These are phyloP conservation scores for Fusarium ramigenum DNA, from an alignment of 2,329 filamentous ascomycete species.

Conservation along the genomic window DNA sequence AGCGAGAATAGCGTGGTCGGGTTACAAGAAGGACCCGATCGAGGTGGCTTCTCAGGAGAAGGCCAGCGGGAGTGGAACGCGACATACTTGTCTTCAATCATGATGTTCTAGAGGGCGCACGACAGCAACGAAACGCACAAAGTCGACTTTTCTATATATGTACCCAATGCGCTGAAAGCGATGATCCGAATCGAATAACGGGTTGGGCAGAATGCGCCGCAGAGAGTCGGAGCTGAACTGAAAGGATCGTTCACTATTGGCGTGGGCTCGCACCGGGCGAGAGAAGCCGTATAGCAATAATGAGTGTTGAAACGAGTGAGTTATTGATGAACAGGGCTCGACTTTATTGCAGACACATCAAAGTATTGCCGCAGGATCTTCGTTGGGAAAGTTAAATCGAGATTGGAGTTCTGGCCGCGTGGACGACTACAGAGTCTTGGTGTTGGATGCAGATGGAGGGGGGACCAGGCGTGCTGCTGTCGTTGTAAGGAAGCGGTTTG, in stretches of 20 bases:
- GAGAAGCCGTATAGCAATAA: slow-evolving; percentile 25
- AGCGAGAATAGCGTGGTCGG: background rate
- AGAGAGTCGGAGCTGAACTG: background rate
- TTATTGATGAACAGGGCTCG: background rate
- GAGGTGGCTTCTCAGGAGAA: slow-evolving; percentile 7
- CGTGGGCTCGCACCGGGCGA: slow-evolving; percentile 42
- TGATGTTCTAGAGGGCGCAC: slow-evolving; percentile 36
- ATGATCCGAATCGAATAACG: background rate
- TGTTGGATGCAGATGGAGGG: slow-evolving; percentile 6
- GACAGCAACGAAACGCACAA: slow-evolving; percentile 30
- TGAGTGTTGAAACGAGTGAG: slow-evolving; percentile 19
- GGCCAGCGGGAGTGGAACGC: slow-evolving; percentile 1
- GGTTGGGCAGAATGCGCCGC: slow-evolving; percentile 16
- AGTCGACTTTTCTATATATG: background rate
- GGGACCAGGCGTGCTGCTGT: background rate
- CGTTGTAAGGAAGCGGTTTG: slow-evolving; percentile 15
- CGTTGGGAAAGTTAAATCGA: background rate
- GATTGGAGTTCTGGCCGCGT: slow-evolving; percentile 4
- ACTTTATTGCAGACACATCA: slow-evolving; percentile 39
- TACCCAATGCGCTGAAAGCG: slow-evolving; percentile 21
- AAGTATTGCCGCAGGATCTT: slow-evolving; percentile 9
- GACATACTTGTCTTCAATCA: slow-evolving; percentile 54
- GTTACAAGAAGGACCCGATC: slow-evolving; percentile 3
- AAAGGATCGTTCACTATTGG: slow-evolving; percentile 21
- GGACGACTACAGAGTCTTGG: slow-evolving; percentile 6